Conservation (phyloP, 192 early-diverging fungal genomes). For the Coemansia sp. region DNA sequence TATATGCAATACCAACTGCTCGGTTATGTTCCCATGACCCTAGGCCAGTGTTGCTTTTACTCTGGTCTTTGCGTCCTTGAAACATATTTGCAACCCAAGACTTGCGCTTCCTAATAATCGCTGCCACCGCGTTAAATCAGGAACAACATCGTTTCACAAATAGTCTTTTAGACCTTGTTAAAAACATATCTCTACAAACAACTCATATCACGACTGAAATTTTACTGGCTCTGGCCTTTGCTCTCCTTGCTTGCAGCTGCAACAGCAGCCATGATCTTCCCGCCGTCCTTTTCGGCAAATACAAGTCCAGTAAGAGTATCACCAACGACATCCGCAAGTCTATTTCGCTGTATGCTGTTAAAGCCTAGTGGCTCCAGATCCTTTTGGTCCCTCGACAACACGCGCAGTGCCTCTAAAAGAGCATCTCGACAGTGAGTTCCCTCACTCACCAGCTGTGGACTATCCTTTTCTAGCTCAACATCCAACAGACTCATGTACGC, state of each 20-base stretch:
- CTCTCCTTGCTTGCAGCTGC: conserved; percentile 21
- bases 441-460: conserved; percentile 35
- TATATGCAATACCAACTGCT: too few species aligned
- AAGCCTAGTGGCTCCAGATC: conserved; percentile 13
- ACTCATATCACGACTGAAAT: not conserved
- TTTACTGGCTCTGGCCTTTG: not conserved
- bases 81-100: too few species aligned
- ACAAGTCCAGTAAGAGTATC: conserved; percentile 38
- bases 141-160: too few species aligned
- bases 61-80: too few species aligned
- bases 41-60: too few species aligned
- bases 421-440: conserved; percentile 34
- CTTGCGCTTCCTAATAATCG: too few species aligned
- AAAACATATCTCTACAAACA: not conserved
- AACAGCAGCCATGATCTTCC: conserved; percentile 31
- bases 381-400: conserved; percentile 8
- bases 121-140: too few species aligned
- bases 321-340: conserved; percentile 37
- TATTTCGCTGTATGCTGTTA: conserved; percentile 22
- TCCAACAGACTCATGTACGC: conserved; percentile 58
- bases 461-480: conserved; percentile 48
- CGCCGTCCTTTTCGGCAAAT: conserved; percentile 32
- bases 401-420: conserved; percentile 29
- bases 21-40: too few species aligned
- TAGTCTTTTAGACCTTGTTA: too few species aligned